phyloP scores from a whole-genome alignment of 139 green algal species.

The Tetratostichococcus sp. region DNA sequence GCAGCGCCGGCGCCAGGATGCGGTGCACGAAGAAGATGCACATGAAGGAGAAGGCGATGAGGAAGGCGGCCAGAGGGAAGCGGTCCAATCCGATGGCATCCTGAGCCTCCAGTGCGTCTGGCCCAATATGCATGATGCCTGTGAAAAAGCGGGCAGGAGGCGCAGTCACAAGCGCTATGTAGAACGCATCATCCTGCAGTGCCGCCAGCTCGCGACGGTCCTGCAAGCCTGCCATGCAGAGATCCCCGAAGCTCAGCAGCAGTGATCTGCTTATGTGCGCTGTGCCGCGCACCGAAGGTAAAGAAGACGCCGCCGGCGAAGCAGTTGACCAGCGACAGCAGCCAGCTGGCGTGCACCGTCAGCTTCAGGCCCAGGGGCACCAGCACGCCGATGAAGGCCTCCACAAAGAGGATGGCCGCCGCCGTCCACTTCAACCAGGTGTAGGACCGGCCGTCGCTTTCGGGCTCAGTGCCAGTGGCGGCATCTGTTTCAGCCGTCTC shows the following conservation, averaged over 20 bases:
- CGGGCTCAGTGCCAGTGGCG: no score
- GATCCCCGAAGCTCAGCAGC: no score
- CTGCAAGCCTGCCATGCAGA: no score
- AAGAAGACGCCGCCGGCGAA: conserved; percentile 28
- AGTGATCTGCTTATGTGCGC: no score
- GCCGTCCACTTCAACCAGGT: conserved; percentile 4
- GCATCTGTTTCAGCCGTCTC: not conserved
- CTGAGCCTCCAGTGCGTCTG: not conserved
- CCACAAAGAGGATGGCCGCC: not conserved
- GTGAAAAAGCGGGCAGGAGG: not conserved
- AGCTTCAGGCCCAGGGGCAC: conserved; percentile 14
- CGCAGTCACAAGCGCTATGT: not conserved
- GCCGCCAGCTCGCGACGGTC: no score
- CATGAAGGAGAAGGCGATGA: conserved; percentile 7
- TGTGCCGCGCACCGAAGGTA: conserved; percentile 18
- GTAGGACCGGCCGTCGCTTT: not conserved
- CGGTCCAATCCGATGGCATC: not conserved
- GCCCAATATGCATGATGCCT: conserved; percentile 23
- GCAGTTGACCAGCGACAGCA: conserved; percentile 25
- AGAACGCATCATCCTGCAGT: no score
- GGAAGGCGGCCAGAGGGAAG: conserved; percentile 13
- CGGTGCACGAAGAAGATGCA: conserved; percentile 13
- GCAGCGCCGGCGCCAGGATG: conserved; percentile 9
- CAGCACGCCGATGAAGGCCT: conserved; percentile 8
- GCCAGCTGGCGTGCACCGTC: not conserved